Conservation (phyloP, 73 alveolate genomes). For the Paramecium biaurelia region DNA sequence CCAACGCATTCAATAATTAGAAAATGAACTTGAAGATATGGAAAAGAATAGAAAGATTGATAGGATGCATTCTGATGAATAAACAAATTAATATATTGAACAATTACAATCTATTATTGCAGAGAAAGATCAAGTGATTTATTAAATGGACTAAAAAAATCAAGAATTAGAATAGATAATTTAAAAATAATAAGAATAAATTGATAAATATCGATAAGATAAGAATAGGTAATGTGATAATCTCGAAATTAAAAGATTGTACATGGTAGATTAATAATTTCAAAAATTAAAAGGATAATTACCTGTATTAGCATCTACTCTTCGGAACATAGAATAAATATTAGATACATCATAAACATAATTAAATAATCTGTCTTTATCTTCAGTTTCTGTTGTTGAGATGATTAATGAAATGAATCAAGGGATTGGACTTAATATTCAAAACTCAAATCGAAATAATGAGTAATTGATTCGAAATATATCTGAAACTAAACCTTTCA, state of each 20-base stretch:
- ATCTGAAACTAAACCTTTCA: neutral
- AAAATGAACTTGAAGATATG: neutral
- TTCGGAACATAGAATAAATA: neutral
- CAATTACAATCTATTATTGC: neutral
- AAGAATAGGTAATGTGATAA: neutral
- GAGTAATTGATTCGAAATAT: neutral
- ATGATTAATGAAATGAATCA: neutral
- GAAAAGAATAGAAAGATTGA: neutral
- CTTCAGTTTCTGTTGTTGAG: slow-evolving; percentile 27
- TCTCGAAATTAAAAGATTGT: neutral
- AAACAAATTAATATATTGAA: neutral
- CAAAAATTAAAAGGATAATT: neutral
- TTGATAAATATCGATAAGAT: neutral
- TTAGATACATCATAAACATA: neutral
- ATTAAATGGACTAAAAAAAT: neutral
- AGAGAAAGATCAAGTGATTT: neutral
- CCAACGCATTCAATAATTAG: neutral
- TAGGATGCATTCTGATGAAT: neutral
- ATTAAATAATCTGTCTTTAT: neutral
- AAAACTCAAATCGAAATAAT: neutral
- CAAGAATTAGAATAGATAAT: neutral
- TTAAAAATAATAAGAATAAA: neutral
- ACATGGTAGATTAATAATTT: neutral
- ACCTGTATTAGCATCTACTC: neutral
- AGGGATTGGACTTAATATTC: neutral